Conservation (phyloP, 2,329 filamentous ascomycete species). For the Saccharata proteae region DNA sequence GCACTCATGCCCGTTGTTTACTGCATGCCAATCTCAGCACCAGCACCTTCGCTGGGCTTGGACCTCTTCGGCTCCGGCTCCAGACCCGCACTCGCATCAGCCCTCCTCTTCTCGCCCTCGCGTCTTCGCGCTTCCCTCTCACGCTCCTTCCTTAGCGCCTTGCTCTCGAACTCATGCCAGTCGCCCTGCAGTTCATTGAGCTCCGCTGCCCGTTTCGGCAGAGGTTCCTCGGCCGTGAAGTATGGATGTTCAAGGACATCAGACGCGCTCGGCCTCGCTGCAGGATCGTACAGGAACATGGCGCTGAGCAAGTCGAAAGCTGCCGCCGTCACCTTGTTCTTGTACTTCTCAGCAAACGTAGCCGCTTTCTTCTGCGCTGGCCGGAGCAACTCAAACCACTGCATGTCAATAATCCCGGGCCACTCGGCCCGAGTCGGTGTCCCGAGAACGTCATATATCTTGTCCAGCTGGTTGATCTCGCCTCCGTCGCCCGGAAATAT, state of each 20-base stretch:
- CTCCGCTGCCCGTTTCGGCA: slow-evolving; percentile 67
- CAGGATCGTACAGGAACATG: slow-evolving; percentile 87
- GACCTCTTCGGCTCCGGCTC: slow-evolving; percentile 22
- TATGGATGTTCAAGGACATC: slow-evolving; percentile 80
- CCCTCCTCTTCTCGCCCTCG: slow-evolving; percentile 22
- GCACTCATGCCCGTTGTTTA: too few species aligned
- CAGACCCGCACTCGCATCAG: slow-evolving; percentile 14
- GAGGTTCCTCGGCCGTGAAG: slow-evolving; percentile 72
- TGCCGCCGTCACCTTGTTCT: slow-evolving; percentile 60
- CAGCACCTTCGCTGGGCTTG: slow-evolving; percentile 14
- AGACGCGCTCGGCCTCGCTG: slow-evolving; percentile 67
- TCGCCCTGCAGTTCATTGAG: slow-evolving; percentile 76
- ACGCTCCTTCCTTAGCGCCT: slow-evolving; percentile 82
- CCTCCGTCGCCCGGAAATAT: slow-evolving; percentile 93
- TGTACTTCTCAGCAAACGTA: slow-evolving; percentile 74
- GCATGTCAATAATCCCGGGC: slow-evolving; percentile 85
- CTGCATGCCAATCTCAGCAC: too few species aligned
- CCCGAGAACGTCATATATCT: slow-evolving; percentile 86
- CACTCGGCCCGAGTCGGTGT: slow-evolving; percentile 77
- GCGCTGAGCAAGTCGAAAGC: slow-evolving; percentile 70
- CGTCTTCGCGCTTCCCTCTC: slow-evolving; percentile 42
- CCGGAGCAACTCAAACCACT: slow-evolving; percentile 88
- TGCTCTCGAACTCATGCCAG: slow-evolving; percentile 98
- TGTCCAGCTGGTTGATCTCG: slow-evolving; percentile 92
- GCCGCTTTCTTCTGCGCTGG: slow-evolving; percentile 61